phyloP scores from a whole-genome alignment of 306 rosid species.

The Lathyrus oleraceus region DNA sequence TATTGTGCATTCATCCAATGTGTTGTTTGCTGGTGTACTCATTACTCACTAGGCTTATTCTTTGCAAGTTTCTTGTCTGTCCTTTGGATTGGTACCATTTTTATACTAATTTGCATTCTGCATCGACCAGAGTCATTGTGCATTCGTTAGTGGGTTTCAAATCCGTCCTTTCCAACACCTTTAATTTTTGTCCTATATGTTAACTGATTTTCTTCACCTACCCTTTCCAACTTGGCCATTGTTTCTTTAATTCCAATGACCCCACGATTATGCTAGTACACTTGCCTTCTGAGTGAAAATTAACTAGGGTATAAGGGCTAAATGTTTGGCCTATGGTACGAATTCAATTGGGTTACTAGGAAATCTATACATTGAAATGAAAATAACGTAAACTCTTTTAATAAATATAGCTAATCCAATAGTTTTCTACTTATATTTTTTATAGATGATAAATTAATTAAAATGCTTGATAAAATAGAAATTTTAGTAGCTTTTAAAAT shows the following conservation, averaged over 20 bases:
- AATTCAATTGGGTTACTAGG: neutral
- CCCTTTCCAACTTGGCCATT: slow-evolving; percentile 29
- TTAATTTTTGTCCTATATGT: slow-evolving; percentile 33
- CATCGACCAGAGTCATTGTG: neutral
- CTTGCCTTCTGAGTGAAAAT: neutral
- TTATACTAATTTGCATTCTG: slow-evolving; percentile 28
- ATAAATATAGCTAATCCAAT: too few species aligned
- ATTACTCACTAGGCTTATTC: slow-evolving; percentile 26
- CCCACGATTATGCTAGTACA: neutral
- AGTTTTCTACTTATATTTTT: too few species aligned
- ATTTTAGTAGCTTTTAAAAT: too few species aligned
- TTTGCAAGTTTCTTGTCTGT: slow-evolving; percentile 28
- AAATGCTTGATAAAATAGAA: too few species aligned
- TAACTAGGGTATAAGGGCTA: neutral
- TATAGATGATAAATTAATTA: too few species aligned
- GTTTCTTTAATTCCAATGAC: slow-evolving; percentile 20
- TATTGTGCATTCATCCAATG: neutral
- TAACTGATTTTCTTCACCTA: slow-evolving; percentile 18
- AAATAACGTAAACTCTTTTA: too few species aligned
- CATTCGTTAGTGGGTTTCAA: slow-evolving; percentile 39
- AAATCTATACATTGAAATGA: too few species aligned
- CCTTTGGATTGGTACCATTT: neutral
- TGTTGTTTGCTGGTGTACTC: slow-evolving; percentile 26
- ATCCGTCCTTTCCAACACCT: slow-evolving; percentile 21
- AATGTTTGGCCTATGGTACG: neutral